Evolutionary conservation across 2,329 filamentous ascomycete species (phyloP).

Genomic region (Cryphonectria nitschkei): DNA sequence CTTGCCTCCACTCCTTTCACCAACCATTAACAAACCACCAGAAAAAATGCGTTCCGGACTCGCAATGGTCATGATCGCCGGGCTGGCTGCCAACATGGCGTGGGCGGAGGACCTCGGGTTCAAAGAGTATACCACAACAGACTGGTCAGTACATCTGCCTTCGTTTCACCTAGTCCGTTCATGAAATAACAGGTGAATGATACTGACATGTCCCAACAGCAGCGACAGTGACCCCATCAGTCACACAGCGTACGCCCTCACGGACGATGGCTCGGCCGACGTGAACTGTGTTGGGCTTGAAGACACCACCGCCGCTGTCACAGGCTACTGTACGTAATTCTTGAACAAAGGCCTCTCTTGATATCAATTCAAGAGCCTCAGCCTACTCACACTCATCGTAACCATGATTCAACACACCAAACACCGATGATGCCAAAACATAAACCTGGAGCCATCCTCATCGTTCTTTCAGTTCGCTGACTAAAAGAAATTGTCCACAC

Average conservation of each 20-base stretch:
- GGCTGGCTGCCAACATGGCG: not conserved
- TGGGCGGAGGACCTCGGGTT: not conserved
- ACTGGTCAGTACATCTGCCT: not conserved
- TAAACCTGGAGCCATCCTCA: no score
- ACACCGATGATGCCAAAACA: no score
- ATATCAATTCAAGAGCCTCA: no score
- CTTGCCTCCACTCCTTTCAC: not conserved
- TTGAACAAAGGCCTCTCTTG: no score
- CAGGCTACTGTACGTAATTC: not conserved
- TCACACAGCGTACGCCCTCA: not conserved
- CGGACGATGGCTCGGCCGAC: not conserved
- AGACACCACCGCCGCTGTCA: not conserved
- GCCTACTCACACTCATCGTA: no score
- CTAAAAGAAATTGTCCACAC: no score
- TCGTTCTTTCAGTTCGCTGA: no score
- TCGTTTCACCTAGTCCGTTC: no score
- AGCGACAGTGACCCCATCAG: not conserved
- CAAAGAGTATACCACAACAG: not conserved
- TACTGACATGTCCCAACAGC: not conserved
- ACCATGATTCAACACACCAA: no score
- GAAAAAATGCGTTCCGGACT: not conserved
- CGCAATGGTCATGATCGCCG: not conserved
- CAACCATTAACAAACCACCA: not conserved
- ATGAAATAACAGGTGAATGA: no score
- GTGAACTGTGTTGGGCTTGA: conserved; percentile 3